Percentiles rank a stretch among this genome's conserved stretches.
Evolutionary conservation across 202 grass and related monocot species (phyloP).

Genomic region (Zoysia matrella): DNA sequence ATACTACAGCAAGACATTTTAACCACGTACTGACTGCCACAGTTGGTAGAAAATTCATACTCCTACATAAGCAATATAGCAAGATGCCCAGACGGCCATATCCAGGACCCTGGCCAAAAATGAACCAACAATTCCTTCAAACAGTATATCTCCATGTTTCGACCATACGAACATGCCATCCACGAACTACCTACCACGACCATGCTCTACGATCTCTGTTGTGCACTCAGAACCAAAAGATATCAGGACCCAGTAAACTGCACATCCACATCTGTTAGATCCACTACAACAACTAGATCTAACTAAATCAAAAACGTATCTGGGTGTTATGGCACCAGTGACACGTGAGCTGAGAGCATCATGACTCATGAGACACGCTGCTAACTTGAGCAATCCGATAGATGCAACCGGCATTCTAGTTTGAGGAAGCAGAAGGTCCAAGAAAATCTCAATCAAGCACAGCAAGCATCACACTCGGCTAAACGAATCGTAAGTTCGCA

Average conservation of each 20-base stretch:
- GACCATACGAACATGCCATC: not conserved
- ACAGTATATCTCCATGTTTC: not conserved
- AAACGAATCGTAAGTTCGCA: not conserved
- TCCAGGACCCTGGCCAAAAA: not conserved
- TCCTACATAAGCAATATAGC: not conserved
- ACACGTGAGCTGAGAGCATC: not conserved
- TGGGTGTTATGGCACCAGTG: no score
- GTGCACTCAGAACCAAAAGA: not conserved
- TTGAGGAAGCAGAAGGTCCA: not conserved
- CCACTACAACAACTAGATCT: not conserved
- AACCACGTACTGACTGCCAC: not conserved
- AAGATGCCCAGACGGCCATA: not conserved
- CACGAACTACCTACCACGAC: not conserved
- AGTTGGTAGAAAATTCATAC: not conserved
- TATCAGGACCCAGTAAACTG: not conserved
- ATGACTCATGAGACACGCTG: not conserved
- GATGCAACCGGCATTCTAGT: conserved; percentile 1
- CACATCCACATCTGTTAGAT: not conserved
- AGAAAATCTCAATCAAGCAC: no score
- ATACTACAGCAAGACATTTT: not conserved
- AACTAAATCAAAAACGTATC: not conserved
- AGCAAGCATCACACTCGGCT: no score
- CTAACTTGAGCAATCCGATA: conserved; percentile 9
- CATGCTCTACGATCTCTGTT: not conserved
- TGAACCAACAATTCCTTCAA: not conserved